These are phyloP conservation scores for Lonicera japonica DNA, from an alignment of 129 eudicot genomes.

Conservation along the genomic window DNA sequence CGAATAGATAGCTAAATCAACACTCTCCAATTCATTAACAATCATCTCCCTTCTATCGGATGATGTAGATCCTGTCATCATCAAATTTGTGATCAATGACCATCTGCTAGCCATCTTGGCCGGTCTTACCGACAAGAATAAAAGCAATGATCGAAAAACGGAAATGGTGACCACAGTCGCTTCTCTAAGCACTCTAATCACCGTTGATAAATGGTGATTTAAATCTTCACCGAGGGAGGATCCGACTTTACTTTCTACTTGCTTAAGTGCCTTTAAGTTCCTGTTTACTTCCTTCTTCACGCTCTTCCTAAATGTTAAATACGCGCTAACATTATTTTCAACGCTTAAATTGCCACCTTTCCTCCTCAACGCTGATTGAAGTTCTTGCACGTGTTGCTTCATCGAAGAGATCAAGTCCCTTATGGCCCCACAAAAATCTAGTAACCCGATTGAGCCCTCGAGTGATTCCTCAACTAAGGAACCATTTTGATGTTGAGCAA, in stretches of 20 bases:
- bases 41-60: background rate
- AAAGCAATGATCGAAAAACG: slow-evolving; percentile 20
- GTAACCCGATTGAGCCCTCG: slow-evolving; percentile 5
- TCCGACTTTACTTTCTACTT: background rate
- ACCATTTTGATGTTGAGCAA: slow-evolving; percentile 20
- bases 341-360: slow-evolving; percentile 23
- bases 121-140: slow-evolving; percentile 27
- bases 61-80: slow-evolving; percentile 20
- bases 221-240: background rate
- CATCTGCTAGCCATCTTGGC: slow-evolving; percentile 19
- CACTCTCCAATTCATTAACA: slow-evolving; percentile 8
- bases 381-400: slow-evolving; percentile 18
- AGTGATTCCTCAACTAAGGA: slow-evolving; percentile 39
- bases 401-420: background rate
- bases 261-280: slow-evolving; percentile 20
- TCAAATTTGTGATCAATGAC: slow-evolving; percentile 27
- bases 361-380: slow-evolving; percentile 29
- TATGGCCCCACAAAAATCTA: background rate
- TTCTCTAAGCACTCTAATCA: slow-evolving; percentile 21
- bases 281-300: slow-evolving; percentile 17
- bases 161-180: slow-evolving; percentile 15
- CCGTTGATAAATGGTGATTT: slow-evolving; percentile 13
- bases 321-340: background rate
- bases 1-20: slow-evolving; percentile 10
- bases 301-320: slow-evolving; percentile 16